phyloP scores from a whole-genome alignment of 1,139 yeast genomes.

The Kodamaea sp. region DNA sequence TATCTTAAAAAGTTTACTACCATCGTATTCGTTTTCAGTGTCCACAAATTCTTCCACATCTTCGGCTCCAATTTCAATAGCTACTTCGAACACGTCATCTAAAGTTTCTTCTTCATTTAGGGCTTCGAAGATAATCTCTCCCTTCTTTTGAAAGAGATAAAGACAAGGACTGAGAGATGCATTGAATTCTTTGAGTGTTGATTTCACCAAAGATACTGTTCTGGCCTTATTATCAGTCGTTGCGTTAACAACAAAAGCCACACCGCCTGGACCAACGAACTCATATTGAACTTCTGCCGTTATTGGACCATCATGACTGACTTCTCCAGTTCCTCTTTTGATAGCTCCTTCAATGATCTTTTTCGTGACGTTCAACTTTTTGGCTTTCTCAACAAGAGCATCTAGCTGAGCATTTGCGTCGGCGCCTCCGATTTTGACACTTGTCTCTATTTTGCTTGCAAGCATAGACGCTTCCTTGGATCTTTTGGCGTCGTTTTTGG shows the following conservation, averaged over 20 bases:
- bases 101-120: slow-evolving; percentile 41
- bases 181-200: slow-evolving; percentile 69
- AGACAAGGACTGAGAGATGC: slow-evolving; percentile 77
- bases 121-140: slow-evolving; percentile 59
- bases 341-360: slow-evolving; percentile 84
- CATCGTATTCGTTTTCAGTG: slow-evolving; percentile 43
- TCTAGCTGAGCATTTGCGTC: slow-evolving; percentile 73
- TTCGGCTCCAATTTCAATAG: slow-evolving; percentile 81
- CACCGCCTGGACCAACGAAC: slow-evolving; percentile 92
- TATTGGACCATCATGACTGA: slow-evolving; percentile 35
- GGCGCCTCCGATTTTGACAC: slow-evolving; percentile 57
- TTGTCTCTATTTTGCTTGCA: slow-evolving; percentile 71
- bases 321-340: slow-evolving; percentile 74
- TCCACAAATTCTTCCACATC: slow-evolving; percentile 63
- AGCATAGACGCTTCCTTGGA: slow-evolving; percentile 70
- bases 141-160: slow-evolving; percentile 75
- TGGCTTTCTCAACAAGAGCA: slow-evolving; percentile 78
- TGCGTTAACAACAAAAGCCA: slow-evolving; percentile 81
- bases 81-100: slow-evolving; percentile 70
- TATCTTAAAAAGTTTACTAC: slow-evolving; percentile 35
- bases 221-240: slow-evolving; percentile 86
- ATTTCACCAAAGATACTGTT: slow-evolving; percentile 73
- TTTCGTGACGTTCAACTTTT: slow-evolving; percentile 75
- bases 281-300: slow-evolving; percentile 64
- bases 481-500: slow-evolving; percentile 82